These are phyloP conservation scores for Rhodotorula graminis DNA, from an alignment of 768 basidiomycete species.

Conservation along the genomic window DNA sequence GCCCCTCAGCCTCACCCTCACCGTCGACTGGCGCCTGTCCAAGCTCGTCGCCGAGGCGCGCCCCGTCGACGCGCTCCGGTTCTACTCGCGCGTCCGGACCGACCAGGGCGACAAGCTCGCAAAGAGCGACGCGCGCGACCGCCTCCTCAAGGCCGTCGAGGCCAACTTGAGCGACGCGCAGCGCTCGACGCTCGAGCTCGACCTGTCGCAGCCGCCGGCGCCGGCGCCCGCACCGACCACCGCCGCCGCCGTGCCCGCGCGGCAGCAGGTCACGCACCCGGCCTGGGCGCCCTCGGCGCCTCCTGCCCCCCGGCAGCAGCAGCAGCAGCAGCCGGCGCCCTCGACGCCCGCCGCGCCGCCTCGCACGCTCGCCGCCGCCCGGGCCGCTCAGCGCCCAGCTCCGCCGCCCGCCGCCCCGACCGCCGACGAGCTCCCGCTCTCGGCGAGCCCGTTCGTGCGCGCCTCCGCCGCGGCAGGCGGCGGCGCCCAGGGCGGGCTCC, in stretches of 20 bases:
- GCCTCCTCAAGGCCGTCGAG: slow-evolving; percentile 25
- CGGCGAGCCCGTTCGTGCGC: slow-evolving; percentile 35
- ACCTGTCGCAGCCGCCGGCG: background rate
- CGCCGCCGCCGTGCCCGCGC: background rate
- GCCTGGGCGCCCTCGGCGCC: slow-evolving; percentile 23
- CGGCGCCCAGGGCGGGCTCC: background rate
- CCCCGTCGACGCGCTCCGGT: slow-evolving; percentile 33
- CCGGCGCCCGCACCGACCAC: background rate
- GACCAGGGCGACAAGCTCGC: background rate
- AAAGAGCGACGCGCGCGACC: slow-evolving; percentile 15
- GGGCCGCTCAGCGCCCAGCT: slow-evolving; percentile 12
- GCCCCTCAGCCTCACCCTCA: background rate
- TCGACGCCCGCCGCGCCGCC: background rate
- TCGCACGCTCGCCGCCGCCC: slow-evolving; percentile 16
- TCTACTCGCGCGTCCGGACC: background rate
- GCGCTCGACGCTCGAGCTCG: slow-evolving; percentile 16
- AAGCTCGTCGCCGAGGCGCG: slow-evolving; percentile 29
- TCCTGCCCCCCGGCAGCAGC: background rate
- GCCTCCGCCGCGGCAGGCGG: background rate
- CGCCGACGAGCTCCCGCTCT: slow-evolving; percentile 25
- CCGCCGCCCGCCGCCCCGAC: background rate
- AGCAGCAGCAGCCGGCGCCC: background rate
- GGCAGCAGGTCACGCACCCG: slow-evolving; percentile 22
- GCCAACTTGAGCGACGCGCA: slow-evolving; percentile 24
- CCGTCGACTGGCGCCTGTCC: slow-evolving; percentile 33